Percentiles rank a stretch among this genome's conserved stretches.
Conservation (phyloP, 371 early-diverging fungal genomes). For the Apophysomyces variabilis region DNA sequence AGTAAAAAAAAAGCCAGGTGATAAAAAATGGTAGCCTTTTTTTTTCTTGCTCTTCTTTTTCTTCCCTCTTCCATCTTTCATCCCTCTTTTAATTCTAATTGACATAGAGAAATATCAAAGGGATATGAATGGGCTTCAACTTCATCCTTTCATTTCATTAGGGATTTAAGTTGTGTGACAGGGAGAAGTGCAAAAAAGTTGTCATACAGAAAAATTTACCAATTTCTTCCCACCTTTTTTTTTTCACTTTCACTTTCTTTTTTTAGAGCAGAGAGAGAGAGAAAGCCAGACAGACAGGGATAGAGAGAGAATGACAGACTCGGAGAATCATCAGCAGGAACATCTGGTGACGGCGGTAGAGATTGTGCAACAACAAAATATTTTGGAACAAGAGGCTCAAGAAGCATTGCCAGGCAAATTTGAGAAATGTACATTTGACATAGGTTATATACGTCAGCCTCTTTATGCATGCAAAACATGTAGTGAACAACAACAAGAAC, state of each 20-base stretch:
- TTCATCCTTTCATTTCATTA: too few relatives aligned
- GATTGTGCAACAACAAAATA: slow-evolving; percentile 55
- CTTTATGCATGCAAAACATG: slow-evolving; percentile 90
- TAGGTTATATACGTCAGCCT: slow-evolving; percentile 79
- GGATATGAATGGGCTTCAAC: too few relatives aligned
- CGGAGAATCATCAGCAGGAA: slow-evolving; percentile 3
- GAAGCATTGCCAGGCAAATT: slow-evolving; percentile 72
- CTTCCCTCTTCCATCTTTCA: too few relatives aligned
- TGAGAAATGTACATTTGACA: slow-evolving; percentile 77
- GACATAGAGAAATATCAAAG: too few relatives aligned
- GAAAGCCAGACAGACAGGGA: too few relatives aligned
- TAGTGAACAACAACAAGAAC: slow-evolving; percentile 30
- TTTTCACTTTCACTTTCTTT: neutral
- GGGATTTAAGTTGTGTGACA: too few relatives aligned
- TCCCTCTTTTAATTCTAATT: too few relatives aligned
- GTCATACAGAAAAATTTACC: too few relatives aligned
- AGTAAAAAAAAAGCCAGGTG: too few relatives aligned
- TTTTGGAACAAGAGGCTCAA: slow-evolving; percentile 59
- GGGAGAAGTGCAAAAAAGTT: too few relatives aligned
- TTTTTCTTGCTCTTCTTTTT: too few relatives aligned
- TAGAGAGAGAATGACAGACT: neutral
- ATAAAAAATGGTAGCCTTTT: too few relatives aligned
- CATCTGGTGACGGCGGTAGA: slow-evolving; percentile 55
- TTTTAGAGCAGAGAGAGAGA: neutral
- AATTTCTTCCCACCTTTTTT: neutral